phyloP scores from a whole-genome alignment of 306 rosid species.

The Abrus pulchellus region DNA sequence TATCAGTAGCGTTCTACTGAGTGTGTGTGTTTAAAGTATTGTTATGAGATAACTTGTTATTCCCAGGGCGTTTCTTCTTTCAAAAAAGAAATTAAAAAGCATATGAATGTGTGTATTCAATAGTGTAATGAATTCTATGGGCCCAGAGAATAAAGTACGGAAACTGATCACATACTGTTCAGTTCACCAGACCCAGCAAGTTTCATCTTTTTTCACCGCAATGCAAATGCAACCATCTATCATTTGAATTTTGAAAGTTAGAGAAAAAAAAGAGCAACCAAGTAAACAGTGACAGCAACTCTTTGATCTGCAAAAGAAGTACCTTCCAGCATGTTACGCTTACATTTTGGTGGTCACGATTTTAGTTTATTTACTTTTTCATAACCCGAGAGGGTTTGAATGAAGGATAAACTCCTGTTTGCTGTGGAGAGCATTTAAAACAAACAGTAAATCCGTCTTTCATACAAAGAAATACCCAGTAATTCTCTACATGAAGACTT shows the following conservation, averaged over 20 bases:
- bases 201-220: slow-evolving; percentile 16
- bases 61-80: not conserved
- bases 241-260: slow-evolving; percentile 28
- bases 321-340: slow-evolving; percentile 5
- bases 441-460: too few species aligned
- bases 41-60: not conserved
- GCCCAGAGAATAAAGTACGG: slow-evolving; percentile 59
- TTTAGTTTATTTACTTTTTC: not conserved
- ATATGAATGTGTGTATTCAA: not conserved
- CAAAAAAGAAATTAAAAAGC: not conserved
- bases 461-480: too few species aligned
- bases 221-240: slow-evolving; percentile 4
- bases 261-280: not conserved
- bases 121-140: slow-evolving; percentile 39
- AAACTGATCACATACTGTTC: slow-evolving; percentile 38
- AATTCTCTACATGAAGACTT: too few species aligned
- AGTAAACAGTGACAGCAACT: slow-evolving; percentile 20
- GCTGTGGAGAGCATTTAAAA: too few species aligned
- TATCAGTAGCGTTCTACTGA: not conserved
- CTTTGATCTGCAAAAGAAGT: slow-evolving; percentile 9
- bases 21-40: not conserved
- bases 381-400: not conserved
- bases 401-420: not conserved
- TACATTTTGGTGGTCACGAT: slow-evolving; percentile 15
- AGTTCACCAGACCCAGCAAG: slow-evolving; percentile 27